Evolutionary conservation across 352 stramenopile genomes (phyloP).

Genomic region (Pythium rhizo-oryzae): DNA sequence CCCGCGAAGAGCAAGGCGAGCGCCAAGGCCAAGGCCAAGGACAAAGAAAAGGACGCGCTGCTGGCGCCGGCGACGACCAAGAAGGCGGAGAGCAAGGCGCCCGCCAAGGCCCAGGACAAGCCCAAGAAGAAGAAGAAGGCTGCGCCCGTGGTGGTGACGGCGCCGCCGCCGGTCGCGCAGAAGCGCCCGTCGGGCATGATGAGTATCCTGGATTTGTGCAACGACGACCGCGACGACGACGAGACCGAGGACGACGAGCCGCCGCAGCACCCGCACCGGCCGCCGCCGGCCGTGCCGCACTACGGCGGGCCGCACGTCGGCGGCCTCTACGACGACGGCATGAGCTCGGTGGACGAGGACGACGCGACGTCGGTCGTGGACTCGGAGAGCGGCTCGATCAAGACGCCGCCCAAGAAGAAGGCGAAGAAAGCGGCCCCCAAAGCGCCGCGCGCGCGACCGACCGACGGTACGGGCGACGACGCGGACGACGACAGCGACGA

Average conservation of each 20-base stretch:
- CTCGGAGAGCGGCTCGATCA: conserved; percentile 33
- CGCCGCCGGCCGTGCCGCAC: not conserved
- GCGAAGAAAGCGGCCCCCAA: conserved; percentile 23
- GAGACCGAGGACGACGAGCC: conserved; percentile 35
- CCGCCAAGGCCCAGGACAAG: conserved; percentile 13
- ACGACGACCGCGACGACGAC: conserved; percentile 41
- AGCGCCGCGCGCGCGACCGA: not conserved
- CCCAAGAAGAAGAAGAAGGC: conserved; percentile 19
- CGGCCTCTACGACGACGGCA: conserved; percentile 37
- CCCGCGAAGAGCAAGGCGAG: conserved; percentile 13
- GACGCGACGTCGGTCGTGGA: conserved; percentile 28
- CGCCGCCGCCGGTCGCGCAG: not conserved
- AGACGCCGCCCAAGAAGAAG: conserved; percentile 31
- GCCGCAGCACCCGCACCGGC: conserved; percentile 16
- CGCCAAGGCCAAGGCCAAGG: conserved; percentile 23
- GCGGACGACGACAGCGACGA: conserved; percentile 45
- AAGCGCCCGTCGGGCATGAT: conserved; percentile 56
- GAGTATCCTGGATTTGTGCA: conserved; percentile 79
- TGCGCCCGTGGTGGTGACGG: not conserved
- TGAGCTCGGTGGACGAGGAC: conserved; percentile 34
- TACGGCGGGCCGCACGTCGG: conserved; percentile 24
- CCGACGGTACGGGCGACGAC: conserved; percentile 30
- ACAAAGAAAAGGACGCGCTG: conserved; percentile 5
- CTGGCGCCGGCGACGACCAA: not conserved
- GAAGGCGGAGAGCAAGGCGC: not conserved